A percentile compares a stretch with the other conserved stretches of the same genome.
Conservation (phyloP, 768 basidiomycete genomes). For the Pisolithus albus region DNA sequence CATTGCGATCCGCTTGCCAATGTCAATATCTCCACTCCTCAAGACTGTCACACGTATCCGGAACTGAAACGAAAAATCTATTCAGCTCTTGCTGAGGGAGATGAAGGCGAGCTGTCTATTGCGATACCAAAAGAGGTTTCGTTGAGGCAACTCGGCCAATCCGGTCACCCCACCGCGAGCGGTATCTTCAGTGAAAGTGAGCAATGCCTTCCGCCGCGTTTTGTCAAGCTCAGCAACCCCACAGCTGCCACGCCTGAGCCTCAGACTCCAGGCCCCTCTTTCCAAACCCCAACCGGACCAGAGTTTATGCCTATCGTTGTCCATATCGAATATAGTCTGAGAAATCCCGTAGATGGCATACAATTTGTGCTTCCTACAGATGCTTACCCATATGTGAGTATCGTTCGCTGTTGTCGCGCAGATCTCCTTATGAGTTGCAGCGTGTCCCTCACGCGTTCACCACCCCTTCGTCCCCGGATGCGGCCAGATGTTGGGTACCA, state of each 20-base stretch:
- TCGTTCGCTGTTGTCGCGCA: conserved; percentile 3
- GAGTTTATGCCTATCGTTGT: conserved; percentile 75
- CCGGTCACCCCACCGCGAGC: conserved; percentile 30
- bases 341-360: conserved; percentile 77
- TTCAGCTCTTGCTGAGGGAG: conserved; percentile 82
- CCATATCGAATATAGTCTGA: conserved; percentile 73
- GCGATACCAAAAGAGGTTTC: conserved; percentile 70
- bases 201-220: conserved; percentile 10
- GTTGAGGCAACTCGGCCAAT: conserved; percentile 51
- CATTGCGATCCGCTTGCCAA: conserved; percentile 70
- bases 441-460: conserved; percentile 92
- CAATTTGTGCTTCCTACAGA: conserved; percentile 80
- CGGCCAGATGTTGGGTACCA: conserved; percentile 98
- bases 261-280: conserved; percentile 48
- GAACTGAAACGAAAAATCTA: conserved; percentile 91
- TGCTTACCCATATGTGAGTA: conserved; percentile 75
- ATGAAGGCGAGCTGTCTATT: conserved; percentile 93
- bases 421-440: conserved; percentile 34
- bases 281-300: conserved; percentile 32
- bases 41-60: conserved; percentile 83
- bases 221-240: conserved; percentile 6
- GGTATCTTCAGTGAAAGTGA: conserved; percentile 53
- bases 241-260: conserved; percentile 79
- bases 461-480: conserved; percentile 77
- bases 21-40: conserved; percentile 56